A percentile compares a stretch with the other conserved stretches of the same genome.
Conservation (phyloP, 2,329 filamentous ascomycete genomes). For the Sporothrix curviconia region DNA sequence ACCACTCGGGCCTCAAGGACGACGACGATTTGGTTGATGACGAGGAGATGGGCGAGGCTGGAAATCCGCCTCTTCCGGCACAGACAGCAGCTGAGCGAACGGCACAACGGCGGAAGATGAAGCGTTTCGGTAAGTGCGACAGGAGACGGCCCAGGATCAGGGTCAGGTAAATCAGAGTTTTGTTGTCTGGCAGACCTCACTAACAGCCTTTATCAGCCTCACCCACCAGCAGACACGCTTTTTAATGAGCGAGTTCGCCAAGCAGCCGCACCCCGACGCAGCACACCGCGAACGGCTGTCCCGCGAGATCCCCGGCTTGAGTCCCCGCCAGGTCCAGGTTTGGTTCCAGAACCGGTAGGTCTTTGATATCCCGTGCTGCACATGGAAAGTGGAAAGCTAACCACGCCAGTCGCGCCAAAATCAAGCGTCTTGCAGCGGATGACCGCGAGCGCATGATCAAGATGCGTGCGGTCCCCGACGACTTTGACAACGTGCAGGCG, state of each 20-base stretch:
- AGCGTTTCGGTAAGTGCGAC: conserved; percentile 70
- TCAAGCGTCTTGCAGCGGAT: conserved; percentile 64
- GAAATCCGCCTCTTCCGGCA: conserved; percentile 33
- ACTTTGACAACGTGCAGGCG: conserved; percentile 64
- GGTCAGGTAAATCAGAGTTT: too few species aligned
- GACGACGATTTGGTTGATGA: conserved; percentile 50
- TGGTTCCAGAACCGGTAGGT: conserved; percentile 94
- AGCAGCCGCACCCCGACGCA: conserved; percentile 89
- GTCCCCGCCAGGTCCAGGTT: conserved; percentile 88
- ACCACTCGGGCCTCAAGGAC: conserved; percentile 36
- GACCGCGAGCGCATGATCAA: conserved; percentile 66
- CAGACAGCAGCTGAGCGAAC: conserved; percentile 52
- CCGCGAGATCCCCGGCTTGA: conserved; percentile 83
- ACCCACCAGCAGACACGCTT: conserved; percentile 97
- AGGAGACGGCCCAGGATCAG: too few species aligned
- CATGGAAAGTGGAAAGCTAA: not conserved
- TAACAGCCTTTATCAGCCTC: conserved; percentile 48
- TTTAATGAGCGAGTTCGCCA: conserved; percentile 92
- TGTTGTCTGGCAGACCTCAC: not conserved
- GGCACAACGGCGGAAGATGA: conserved; percentile 61
- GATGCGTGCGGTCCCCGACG: conserved; percentile 64
- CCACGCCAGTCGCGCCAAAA: conserved; percentile 62
- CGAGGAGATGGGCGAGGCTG: conserved; percentile 48
- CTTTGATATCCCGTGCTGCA: not conserved
- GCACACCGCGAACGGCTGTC: conserved; percentile 82